Evolutionary conservation across 495 filamentous ascomycete genomes (phyloP).

Genomic region (Penicillium mononematosum): DNA sequence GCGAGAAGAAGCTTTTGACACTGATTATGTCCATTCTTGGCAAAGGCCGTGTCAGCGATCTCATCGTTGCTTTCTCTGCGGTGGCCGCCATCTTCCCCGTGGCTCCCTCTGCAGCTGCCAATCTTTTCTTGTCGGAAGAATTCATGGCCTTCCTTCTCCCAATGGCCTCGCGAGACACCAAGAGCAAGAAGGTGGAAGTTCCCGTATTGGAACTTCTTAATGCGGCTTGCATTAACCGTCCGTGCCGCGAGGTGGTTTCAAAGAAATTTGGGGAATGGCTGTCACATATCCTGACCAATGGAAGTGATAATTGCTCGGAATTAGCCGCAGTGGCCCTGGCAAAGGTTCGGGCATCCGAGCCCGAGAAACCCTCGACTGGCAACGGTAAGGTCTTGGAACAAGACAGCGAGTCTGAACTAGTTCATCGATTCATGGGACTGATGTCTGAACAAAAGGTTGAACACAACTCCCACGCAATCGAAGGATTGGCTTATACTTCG

Average conservation of each 20-base stretch:
- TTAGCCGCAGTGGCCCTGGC: conserved; percentile 85
- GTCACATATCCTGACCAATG: conserved; percentile 69
- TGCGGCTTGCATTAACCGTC: conserved; percentile 78
- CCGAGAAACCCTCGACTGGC: conserved; percentile 35
- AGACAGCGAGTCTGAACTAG: conserved; percentile 63
- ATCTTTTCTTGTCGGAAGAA: conserved; percentile 79
- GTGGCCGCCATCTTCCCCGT: conserved; percentile 85
- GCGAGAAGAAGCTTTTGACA: conserved; percentile 60
- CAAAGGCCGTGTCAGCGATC: conserved; percentile 55
- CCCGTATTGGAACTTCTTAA: conserved; percentile 84
- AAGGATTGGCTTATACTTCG: conserved; percentile 90
- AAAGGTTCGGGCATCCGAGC: conserved; percentile 60
- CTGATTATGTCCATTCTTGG: conserved; percentile 61
- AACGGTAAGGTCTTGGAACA: conserved; percentile 45
- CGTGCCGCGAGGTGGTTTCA: conserved; percentile 74
- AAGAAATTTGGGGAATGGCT: conserved; percentile 83
- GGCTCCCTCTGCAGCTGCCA: conserved; percentile 63
- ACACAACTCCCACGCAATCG: conserved; percentile 66
- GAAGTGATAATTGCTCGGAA: conserved; percentile 59
- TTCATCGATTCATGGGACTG: conserved; percentile 74
- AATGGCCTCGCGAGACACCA: conserved; percentile 69
- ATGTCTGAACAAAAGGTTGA: conserved; percentile 61
- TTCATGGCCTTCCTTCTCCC: conserved; percentile 71
- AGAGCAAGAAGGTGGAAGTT: conserved; percentile 74
- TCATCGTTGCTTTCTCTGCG: conserved; percentile 81